A percentile compares a stretch with the other conserved stretches of the same genome.
These are phyloP conservation scores for Chytriomyces sp. DNA, from an alignment of 192 early-diverging fungal genomes.

Conservation along the genomic window DNA sequence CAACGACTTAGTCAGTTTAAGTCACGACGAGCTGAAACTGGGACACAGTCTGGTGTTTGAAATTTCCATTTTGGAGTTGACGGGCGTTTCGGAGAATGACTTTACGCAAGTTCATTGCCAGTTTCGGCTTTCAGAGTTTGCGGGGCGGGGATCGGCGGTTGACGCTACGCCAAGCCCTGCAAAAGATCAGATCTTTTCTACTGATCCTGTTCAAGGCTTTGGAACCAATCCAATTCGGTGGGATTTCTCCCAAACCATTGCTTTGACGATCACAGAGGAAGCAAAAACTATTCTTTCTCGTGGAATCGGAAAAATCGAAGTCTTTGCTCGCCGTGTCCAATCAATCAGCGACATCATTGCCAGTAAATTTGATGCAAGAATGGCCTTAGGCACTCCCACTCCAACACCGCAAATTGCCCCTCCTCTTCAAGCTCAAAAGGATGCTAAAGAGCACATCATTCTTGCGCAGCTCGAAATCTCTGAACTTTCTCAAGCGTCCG, in stretches of 20 bases:
- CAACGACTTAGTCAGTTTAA: background rate
- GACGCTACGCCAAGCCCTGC: background rate
- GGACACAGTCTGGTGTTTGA: conserved; percentile 67
- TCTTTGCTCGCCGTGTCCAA: conserved; percentile 37
- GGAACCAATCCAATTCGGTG: conserved; percentile 55
- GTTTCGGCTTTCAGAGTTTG: conserved; percentile 71
- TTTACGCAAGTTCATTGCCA: conserved; percentile 76
- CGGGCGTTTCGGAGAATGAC: conserved; percentile 62
- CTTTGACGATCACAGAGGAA: conserved; percentile 37
- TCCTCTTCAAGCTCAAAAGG: background rate
- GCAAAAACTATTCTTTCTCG: conserved; percentile 19
- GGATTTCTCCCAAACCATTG: conserved; percentile 52
- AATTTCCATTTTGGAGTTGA: conserved; percentile 62
- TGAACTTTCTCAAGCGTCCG: conserved; percentile 38
- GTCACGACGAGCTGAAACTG: conserved; percentile 40
- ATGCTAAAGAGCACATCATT: conserved; percentile 26
- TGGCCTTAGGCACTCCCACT: background rate
- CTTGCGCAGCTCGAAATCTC: conserved; percentile 46
- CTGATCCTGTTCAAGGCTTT: conserved; percentile 63
- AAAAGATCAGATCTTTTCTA: conserved; percentile 56
- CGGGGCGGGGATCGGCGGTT: conserved; percentile 30
- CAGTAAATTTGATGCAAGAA: conserved; percentile 1
- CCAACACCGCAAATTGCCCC: background rate
- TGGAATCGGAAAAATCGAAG: conserved; percentile 42
- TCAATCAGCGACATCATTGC: conserved; percentile 37